Percentiles rank a stretch among this genome's conserved stretches.
Conservation (phyloP, 768 basidiomycete genomes). For the Agrocybe pediades region DNA sequence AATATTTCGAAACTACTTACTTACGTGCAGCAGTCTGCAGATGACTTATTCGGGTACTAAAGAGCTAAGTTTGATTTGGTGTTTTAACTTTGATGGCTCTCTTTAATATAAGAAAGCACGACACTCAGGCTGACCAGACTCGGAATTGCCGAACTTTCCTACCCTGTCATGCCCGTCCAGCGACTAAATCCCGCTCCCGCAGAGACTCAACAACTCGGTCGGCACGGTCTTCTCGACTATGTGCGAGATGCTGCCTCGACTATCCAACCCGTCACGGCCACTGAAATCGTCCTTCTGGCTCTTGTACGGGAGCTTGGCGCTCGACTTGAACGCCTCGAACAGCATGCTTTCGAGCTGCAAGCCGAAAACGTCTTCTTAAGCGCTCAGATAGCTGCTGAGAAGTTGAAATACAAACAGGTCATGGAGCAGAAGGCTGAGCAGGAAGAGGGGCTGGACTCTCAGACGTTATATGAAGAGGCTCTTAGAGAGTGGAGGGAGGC, state of each 20-base stretch:
- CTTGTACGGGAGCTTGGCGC: conserved; percentile 9
- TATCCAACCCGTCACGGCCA: conserved; percentile 9
- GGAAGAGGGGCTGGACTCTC: conserved; percentile 10
- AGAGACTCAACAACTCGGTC: background rate
- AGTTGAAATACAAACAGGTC: conserved; percentile 7
- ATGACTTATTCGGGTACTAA: too few species aligned
- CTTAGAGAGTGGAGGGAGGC: conserved; percentile 20
- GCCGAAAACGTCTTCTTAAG: conserved; percentile 20
- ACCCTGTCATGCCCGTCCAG: background rate
- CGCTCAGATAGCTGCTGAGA: conserved; percentile 20
- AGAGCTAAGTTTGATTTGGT: too few species aligned
- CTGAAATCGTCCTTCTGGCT: conserved; percentile 9
- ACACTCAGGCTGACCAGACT: too few species aligned
- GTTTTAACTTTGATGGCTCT: too few species aligned
- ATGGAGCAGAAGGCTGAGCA: conserved; percentile 8
- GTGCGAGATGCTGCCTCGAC: background rate
- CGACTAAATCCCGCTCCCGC: background rate
- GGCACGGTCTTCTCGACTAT: background rate
- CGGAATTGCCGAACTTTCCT: background rate
- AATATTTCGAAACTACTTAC: too few species aligned
- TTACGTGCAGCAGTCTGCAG: too few species aligned
- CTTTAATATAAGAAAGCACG: too few species aligned
- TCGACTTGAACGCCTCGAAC: background rate
- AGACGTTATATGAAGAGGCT: conserved; percentile 8
- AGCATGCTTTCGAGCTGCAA: conserved; percentile 18